phyloP scores from a whole-genome alignment of 306 rosid genomes.

The Castanopsis chinensis region DNA sequence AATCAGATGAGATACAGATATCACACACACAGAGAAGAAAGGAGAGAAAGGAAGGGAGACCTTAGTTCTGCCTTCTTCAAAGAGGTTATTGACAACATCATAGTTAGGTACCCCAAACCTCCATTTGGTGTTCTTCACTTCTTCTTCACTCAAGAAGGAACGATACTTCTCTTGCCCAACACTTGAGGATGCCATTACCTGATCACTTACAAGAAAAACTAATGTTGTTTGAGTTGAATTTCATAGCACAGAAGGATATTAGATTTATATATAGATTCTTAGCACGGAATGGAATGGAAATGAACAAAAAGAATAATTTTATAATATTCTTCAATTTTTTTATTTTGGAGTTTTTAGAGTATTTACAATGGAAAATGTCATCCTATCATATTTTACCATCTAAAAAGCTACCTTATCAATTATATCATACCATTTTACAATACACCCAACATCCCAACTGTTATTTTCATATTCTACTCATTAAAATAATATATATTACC shows the following conservation, averaged over 20 bases:
- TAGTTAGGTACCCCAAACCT: slow-evolving; percentile 49
- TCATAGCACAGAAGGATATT: background rate
- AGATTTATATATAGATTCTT: no score
- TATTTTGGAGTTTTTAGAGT: no score
- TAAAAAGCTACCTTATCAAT: no score
- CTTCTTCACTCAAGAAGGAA: slow-evolving; percentile 34
- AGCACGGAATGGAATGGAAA: background rate
- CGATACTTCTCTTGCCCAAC: slow-evolving; percentile 48
- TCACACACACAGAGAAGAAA: background rate
- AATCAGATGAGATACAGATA: background rate
- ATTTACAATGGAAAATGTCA: no score
- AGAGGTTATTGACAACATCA: slow-evolving; percentile 55
- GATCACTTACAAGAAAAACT: background rate
- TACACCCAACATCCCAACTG: no score
- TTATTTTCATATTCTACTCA: no score
- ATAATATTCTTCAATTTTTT: no score
- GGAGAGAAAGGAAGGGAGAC: slow-evolving; percentile 1
- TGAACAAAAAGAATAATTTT: no score
- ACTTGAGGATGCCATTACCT: slow-evolving; percentile 29
- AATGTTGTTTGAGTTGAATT: background rate
- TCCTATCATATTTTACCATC: no score
- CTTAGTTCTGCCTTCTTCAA: slow-evolving; percentile 65
- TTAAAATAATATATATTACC: no score
- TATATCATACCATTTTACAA: no score
- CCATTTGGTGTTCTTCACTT: slow-evolving; percentile 57